Percentiles rank a stretch among this genome's conserved stretches.
phyloP scores from a whole-genome alignment of 108 stramenopile species.

The Cyclotella atomus region DNA sequence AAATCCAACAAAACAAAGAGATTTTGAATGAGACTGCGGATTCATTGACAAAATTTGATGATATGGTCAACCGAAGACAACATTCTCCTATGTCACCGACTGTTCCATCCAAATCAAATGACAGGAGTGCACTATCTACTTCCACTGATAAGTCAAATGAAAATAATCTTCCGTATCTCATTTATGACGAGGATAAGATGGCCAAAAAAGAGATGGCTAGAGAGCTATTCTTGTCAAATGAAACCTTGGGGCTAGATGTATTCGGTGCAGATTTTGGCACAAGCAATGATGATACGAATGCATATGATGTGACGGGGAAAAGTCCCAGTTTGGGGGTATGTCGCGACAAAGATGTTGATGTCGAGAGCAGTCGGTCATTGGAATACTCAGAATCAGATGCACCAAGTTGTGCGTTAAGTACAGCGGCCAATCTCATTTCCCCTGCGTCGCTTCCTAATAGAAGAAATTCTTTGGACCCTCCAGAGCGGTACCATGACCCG shows the following conservation, averaged over 20 bases:
- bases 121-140: not conserved
- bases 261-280: not conserved
- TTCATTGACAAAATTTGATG: not conserved
- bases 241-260: not conserved
- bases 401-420: not conserved
- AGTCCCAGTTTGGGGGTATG: not conserved
- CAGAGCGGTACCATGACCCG: not conserved
- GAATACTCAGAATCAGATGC: conserved; percentile 4
- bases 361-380: not conserved
- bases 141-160: not conserved
- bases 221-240: conserved; percentile 8
- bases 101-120: not conserved
- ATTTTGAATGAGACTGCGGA: not conserved
- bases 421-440: not conserved
- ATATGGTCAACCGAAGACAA: not conserved
- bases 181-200: conserved; percentile 4
- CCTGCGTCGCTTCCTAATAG: not conserved
- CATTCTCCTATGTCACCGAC: not conserved
- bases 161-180: not conserved
- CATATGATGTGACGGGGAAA: not conserved
- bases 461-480: not conserved
- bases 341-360: not conserved
- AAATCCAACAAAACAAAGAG: not conserved
- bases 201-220: not conserved
- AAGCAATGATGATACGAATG: not conserved